Conservation (phyloP, 352 stramenopile species). For the Pythium sp. region DNA sequence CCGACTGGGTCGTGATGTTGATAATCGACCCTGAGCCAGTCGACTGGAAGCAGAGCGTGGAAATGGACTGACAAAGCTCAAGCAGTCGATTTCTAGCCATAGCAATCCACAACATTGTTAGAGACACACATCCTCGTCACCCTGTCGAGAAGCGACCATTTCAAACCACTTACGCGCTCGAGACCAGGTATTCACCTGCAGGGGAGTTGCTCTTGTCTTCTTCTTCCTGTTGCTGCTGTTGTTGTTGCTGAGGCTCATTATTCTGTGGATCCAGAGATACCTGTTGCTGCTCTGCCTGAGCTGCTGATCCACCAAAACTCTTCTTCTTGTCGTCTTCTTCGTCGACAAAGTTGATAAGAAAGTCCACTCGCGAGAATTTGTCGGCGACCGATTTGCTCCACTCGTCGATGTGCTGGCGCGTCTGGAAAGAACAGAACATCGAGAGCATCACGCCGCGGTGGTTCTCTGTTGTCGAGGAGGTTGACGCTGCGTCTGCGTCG, state of each 20-base stretch:
- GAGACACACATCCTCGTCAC: neutral
- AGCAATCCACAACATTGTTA: slow-evolving; percentile 4
- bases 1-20: slow-evolving; percentile 26
- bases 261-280: neutral
- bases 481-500: slow-evolving; percentile 19
- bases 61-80: slow-evolving; percentile 29
- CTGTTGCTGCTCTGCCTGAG: slow-evolving; percentile 5
- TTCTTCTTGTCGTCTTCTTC: slow-evolving; percentile 21
- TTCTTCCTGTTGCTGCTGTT: neutral
- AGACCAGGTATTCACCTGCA: neutral
- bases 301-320: neutral
- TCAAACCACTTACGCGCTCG: slow-evolving; percentile 12
- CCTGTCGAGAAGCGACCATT: neutral
- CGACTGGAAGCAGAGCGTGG: slow-evolving; percentile 24
- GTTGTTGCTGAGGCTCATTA: neutral
- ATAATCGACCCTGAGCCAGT: slow-evolving; percentile 22
- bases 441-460: slow-evolving; percentile 56
- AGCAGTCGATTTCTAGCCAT: slow-evolving; percentile 25
- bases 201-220: slow-evolving; percentile 12
- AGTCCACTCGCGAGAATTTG: slow-evolving; percentile 67
- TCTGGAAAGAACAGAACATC: slow-evolving; percentile 47
- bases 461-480: neutral
- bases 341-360: slow-evolving; percentile 59
- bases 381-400: slow-evolving; percentile 52
- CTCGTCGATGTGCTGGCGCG: slow-evolving; percentile 45